phyloP scores from a whole-genome alignment of 2,329 filamentous ascomycete species.

The Leptosphaerulina australis region DNA sequence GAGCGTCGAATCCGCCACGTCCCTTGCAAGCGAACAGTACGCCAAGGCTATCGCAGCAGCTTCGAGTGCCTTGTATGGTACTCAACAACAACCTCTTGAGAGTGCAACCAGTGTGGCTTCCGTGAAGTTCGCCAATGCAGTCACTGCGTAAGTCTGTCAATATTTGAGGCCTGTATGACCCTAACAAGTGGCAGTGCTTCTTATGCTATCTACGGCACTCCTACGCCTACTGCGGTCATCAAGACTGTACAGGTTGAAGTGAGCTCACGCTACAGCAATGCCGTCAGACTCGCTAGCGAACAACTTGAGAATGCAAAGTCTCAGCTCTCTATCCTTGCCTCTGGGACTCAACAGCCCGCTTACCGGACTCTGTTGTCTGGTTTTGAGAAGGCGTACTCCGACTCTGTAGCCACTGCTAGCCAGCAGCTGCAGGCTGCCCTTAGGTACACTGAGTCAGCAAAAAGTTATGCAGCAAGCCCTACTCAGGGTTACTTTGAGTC shows the following conservation, averaged over 20 bases:
- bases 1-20: conserved; percentile 57
- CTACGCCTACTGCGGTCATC: conserved; percentile 52
- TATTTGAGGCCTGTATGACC: neutral
- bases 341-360: conserved; percentile 70
- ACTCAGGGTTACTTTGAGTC: conserved; percentile 60
- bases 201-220: conserved; percentile 61
- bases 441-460: conserved; percentile 50
- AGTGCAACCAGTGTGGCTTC: conserved; percentile 59
- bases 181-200: conserved; percentile 54
- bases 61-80: conserved; percentile 62
- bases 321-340: conserved; percentile 69
- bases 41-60: conserved; percentile 63
- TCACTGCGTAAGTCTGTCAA: conserved; percentile 58
- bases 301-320: conserved; percentile 71
- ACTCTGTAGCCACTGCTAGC: conserved; percentile 67
- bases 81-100: conserved; percentile 48
- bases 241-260: conserved; percentile 55
- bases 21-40: conserved; percentile 63
- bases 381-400: conserved; percentile 70
- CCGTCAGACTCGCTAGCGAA: conserved; percentile 68
- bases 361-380: conserved; percentile 73
- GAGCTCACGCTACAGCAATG: conserved; percentile 65
- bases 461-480: conserved; percentile 49
- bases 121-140: conserved; percentile 62
- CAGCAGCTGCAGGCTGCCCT: conserved; percentile 63